These are phyloP conservation scores for Amanita muscaria DNA, from an alignment of 768 basidiomycete genomes.

Conservation along the genomic window DNA sequence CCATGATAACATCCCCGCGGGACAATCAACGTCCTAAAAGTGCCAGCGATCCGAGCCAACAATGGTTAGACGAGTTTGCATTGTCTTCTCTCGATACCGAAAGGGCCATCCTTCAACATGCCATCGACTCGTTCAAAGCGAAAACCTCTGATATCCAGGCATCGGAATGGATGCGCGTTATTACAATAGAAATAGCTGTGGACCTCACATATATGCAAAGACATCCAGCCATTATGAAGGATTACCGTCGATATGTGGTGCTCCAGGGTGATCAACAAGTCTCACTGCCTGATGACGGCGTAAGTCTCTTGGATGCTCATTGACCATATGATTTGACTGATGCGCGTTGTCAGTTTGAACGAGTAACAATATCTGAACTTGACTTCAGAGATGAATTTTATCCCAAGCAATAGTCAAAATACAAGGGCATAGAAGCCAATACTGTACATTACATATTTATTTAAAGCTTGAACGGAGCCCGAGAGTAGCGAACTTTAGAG, in stretches of 20 bases:
- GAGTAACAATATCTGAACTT: constrained; percentile 35
- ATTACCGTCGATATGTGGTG: constrained; percentile 60
- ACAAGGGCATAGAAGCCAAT: constrained; percentile 1
- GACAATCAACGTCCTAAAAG: constrained; percentile 10
- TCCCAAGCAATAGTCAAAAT: constrained; percentile 12
- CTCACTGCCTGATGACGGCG: constrained; percentile 1
- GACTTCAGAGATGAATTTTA: constrained; percentile 55
- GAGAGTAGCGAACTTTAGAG: constrained; percentile 47
- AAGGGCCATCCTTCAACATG: constrained; percentile 35
- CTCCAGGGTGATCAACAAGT: constrained; percentile 22
- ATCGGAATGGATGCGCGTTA: constrained; percentile 24
- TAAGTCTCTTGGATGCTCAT: neutral
- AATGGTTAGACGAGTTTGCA: constrained; percentile 35
- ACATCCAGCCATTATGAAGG: constrained; percentile 54
- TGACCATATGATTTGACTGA: neutral
- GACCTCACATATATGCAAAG: constrained; percentile 47
- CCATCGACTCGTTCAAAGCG: constrained; percentile 31
- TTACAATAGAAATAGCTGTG: constrained; percentile 37
- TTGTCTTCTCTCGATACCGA: constrained; percentile 22
- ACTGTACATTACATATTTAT: neutral
- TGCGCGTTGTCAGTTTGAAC: constrained; percentile 43
- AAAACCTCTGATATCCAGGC: constrained; percentile 26
- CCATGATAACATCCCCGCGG: constrained; percentile 44
- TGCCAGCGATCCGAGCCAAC: constrained; percentile 13
- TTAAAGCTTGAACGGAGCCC: constrained; percentile 51